Base-by-base conservation (phyloP, 805 yeast genomes). In the Lachancea dasiensis region DNA sequence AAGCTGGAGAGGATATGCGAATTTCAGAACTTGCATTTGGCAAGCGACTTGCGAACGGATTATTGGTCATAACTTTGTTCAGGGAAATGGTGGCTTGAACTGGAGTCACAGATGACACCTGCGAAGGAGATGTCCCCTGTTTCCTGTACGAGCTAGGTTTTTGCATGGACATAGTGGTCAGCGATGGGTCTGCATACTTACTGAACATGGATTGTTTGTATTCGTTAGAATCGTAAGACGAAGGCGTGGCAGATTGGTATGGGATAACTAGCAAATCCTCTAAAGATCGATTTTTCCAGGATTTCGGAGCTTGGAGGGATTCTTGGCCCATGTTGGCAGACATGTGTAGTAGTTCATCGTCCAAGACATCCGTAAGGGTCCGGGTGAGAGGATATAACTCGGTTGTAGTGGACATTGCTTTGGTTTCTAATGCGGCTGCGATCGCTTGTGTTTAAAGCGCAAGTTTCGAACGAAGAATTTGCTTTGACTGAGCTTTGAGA, bases 151-250 rank as follows among this genome's bases (percentile, higher is more conserved):
- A 28, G 3, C 18, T 28, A 14, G 34, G 43, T 25, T 14, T 27
- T 35, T 36, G 31, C 22, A 21, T 31, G n/a, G 58, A 51, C 13
- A 53, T 50, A 3, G 64, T 59, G 2, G 64, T 59, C 31, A 59
- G 39, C 9, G 56, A 46, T 10, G 64, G 64, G 46, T 59, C 63
- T 18, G 61, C 61, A 41, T 56, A 59, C 39, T 54, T 51, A 43
- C 49, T 58, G 46, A 58, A 58, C 20, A 46, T 41, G 23, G 39
- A 29, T 16, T 28, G 27, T 18, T 26, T 32, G 6, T 11, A 19
- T 20, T 27, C 37, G 19, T 28, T 30, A 9, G 23, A 11, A 5
- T 20, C 41, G 20, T 27, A 27, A 4, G 14, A 27, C 18, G 27
- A 10, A 24, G 18, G 11, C 8, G 14, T 21, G 25, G 25, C 19